These are phyloP conservation scores for Helianthus tuberosus DNA, from an alignment of 129 eudicot genomes.

Conservation along the genomic window DNA sequence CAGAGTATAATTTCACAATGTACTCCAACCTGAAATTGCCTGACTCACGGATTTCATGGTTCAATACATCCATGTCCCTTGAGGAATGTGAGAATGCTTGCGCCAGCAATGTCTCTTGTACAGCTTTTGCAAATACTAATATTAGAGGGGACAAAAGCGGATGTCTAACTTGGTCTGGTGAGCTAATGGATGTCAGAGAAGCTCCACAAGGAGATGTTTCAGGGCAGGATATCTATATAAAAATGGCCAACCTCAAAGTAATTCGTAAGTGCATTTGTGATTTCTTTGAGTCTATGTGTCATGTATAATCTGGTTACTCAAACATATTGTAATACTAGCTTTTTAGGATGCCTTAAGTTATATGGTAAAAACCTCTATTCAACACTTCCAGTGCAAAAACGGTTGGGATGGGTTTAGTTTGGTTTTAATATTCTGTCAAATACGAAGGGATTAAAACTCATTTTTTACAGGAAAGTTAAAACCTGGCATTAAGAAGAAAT, in stretches of 20 bases:
- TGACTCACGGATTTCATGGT: slow-evolving; percentile 33
- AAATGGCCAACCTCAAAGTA: slow-evolving; percentile 20
- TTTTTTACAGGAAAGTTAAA: too few relatives aligned
- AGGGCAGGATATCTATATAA: slow-evolving; percentile 49
- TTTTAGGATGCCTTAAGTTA: background rate
- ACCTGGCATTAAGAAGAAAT: background rate
- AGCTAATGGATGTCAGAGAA: slow-evolving; percentile 30
- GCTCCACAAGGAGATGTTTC: background rate
- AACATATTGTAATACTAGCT: background rate
- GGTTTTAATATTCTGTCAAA: background rate
- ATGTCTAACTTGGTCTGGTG: slow-evolving; percentile 43
- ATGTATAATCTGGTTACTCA: background rate
- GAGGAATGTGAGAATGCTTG: slow-evolving; percentile 37
- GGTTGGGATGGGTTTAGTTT: background rate
- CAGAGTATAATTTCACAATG: slow-evolving; percentile 23
- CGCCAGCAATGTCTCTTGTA: slow-evolving; percentile 23
- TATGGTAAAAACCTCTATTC: background rate
- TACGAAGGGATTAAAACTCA: too few relatives aligned
- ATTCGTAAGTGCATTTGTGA: slow-evolving; percentile 23
- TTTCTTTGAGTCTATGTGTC: background rate
- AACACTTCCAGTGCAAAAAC: background rate
- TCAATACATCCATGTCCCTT: slow-evolving; percentile 12
- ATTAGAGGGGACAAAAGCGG: slow-evolving; percentile 20
- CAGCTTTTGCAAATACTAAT: slow-evolving; percentile 44
- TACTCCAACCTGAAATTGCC: slow-evolving; percentile 37